phyloP scores from a whole-genome alignment of 805 yeast species.

The Lipomyces chichibuensis region DNA sequence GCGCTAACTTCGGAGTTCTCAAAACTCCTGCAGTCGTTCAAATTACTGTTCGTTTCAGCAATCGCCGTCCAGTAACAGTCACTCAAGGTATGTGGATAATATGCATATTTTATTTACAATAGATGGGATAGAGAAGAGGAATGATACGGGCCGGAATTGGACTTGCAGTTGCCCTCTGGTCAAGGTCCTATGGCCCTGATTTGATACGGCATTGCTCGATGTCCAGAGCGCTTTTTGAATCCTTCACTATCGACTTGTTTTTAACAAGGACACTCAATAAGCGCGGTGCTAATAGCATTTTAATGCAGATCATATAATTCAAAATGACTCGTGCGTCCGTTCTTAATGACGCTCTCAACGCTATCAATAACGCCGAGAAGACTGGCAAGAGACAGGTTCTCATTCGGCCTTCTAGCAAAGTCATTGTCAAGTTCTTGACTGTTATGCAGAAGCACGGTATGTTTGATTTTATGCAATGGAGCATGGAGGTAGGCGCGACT shows the following conservation, averaged over 20 bases:
- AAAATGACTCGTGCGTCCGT: conserved; percentile 97
- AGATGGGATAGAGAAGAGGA: conserved; percentile 7
- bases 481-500: neutral
- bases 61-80: conserved; percentile 3
- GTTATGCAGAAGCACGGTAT: conserved; percentile 97
- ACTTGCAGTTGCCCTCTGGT: conserved; percentile 17
- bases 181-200: neutral
- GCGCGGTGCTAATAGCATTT: conserved; percentile 13
- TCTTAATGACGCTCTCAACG: conserved; percentile 97
- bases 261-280: conserved; percentile 30
- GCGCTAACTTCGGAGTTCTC: too few relatives aligned
- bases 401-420: conserved; percentile 98
- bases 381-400: conserved; percentile 98
- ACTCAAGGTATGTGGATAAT: conserved; percentile 13
- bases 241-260: conserved; percentile 11
- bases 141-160: neutral
- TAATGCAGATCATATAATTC: conserved; percentile 16
- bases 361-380: conserved; percentile 98
- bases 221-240: conserved; percentile 26
- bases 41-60: neutral
- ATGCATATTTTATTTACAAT: neutral
- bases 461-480: conserved; percentile 40
- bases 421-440: conserved; percentile 92
- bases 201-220: neutral
- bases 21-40: neutral